Evolutionary conservation across 371 early-diverging fungal genomes (phyloP).

Genomic region (Mucor velutinosus): DNA sequence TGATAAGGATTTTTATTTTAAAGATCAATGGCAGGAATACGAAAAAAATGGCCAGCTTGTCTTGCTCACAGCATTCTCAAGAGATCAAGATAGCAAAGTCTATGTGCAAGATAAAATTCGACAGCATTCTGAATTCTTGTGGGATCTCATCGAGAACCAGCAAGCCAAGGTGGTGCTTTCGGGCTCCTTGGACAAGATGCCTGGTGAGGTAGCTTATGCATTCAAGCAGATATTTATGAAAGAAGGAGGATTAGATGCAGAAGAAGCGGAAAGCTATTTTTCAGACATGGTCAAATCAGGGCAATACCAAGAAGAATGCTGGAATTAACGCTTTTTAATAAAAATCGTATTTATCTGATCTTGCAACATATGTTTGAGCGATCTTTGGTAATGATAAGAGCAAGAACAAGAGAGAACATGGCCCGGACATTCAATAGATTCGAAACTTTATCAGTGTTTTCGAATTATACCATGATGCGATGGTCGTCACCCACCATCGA

Average conservation of each 20-base stretch:
- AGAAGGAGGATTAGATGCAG: conserved; percentile 56
- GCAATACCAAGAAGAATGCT: conserved; percentile 89
- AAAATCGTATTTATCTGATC: neutral
- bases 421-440: neutral
- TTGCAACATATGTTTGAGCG: neutral
- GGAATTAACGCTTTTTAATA: conserved; percentile 53
- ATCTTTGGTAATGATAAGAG: neutral
- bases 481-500: neutral
- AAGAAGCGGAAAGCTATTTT: conserved; percentile 67
- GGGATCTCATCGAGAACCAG: conserved; percentile 62
- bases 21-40: conserved; percentile 64
- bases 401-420: neutral
- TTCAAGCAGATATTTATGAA: conserved; percentile 63
- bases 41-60: conserved; percentile 46
- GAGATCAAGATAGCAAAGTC: conserved; percentile 53
- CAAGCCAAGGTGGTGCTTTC: conserved; percentile 71
- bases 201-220: conserved; percentile 76
- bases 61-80: conserved; percentile 78
- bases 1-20: conserved; percentile 75
- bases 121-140: conserved; percentile 61
- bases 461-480: neutral
- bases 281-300: conserved; percentile 62
- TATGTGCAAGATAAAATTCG: conserved; percentile 86
- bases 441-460: conserved; percentile 1
- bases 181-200: conserved; percentile 86